phyloP scores from a whole-genome alignment of 768 basidiomycete genomes.

The Termitomyces sp. region DNA sequence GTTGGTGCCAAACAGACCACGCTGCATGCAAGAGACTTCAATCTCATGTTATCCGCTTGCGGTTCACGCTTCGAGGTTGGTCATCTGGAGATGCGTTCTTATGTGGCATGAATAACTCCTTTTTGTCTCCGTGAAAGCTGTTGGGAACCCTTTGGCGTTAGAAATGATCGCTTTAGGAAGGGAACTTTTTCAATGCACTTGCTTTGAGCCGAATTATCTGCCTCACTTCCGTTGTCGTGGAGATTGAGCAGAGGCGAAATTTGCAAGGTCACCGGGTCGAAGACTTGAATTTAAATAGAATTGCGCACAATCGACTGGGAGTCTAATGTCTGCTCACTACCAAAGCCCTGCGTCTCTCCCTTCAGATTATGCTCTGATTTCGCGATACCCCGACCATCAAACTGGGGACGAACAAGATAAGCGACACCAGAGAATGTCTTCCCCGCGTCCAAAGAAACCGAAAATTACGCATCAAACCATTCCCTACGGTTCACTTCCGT shows the following conservation, averaged over 20 bases:
- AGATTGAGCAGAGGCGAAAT: background rate
- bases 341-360: conserved; percentile 56
- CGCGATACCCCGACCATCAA: conserved; percentile 38
- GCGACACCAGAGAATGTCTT: background rate
- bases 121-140: background rate
- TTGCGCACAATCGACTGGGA: background rate
- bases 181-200: background rate
- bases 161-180: background rate
- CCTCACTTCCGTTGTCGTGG: background rate
- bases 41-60: background rate
- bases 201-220: background rate
- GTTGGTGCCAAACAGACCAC: background rate
- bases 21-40: background rate
- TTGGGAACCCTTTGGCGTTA: background rate
- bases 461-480: conserved; percentile 7
- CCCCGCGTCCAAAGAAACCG: conserved; percentile 10
- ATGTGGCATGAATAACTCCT: background rate
- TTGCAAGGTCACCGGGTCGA: background rate
- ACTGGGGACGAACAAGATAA: conserved; percentile 10
- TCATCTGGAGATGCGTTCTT: background rate
- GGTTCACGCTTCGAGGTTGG: background rate
- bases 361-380: conserved; percentile 61
- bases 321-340: conserved; percentile 36
- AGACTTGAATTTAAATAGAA: background rate
- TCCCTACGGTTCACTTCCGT: conserved; percentile 12